Base-by-base conservation (phyloP, 2,329 filamentous ascomycete species). In the Whalleya microplaca region DNA sequence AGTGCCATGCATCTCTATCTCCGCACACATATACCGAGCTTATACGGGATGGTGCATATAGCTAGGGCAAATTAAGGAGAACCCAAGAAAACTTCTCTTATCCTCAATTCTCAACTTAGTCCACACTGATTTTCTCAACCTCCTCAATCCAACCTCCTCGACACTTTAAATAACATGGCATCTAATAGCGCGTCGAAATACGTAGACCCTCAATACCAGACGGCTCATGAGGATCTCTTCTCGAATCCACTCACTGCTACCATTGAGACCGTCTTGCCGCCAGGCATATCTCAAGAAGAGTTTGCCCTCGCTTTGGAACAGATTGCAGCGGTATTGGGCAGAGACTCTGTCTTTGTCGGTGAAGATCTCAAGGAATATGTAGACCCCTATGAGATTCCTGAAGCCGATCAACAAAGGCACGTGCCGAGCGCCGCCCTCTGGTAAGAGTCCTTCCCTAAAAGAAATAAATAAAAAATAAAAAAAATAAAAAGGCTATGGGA, bases 301-400 rank as follows among this genome's bases (percentile, higher is more conserved):
- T 79, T 79, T 43, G 65, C 71, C 19, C 51, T 58, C 10, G 77
- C 76, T 2, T 65, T 79, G 8, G 49, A 68, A 29, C 66, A 72
- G 44, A 72, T 75, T 46, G 66, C 68, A 48, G 58, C 56, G 12
- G 59, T 69, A 1, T 64, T 79, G 2, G 76, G 76, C 2, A 59
- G 72, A 21, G 70, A 75, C 16, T 69, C 74, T 2, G 74, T 80
- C 1, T 72, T 76, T 50, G 66, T 68, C 5, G 71, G 71, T n/a
- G 67, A 73, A 21, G 69, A 63, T 1, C 57, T 80, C 32, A 71
- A 67, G 4, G 76, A 79, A 53, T 79, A 79, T 55, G 75, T 79
- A 43, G 77, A 79, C 51, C 77, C 77, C 1, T 80, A 79, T 51
- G 76, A 80, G 64, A 69, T 79, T 9, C 71, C 71, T 2, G 77